Evolutionary conservation across 768 basidiomycete species (phyloP).

Genomic region (Boletus patriciae): DNA sequence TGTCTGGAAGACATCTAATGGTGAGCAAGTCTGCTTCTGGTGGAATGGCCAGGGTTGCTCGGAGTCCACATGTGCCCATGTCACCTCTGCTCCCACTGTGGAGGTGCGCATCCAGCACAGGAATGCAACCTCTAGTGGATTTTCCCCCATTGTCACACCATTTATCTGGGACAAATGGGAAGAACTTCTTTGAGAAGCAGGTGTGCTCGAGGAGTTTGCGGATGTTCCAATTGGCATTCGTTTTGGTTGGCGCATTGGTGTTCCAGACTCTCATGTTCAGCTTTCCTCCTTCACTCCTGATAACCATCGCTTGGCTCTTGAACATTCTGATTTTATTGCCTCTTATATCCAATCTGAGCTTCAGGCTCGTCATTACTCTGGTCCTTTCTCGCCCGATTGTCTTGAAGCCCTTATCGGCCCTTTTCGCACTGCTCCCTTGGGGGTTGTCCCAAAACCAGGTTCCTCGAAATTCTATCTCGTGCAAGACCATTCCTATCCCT

Average conservation of each 20-base stretch:
- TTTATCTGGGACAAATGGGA: slow-evolving; percentile 23
- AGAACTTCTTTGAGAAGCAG: background rate
- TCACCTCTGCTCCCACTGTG: background rate
- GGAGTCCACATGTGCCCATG: background rate
- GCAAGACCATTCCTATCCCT: slow-evolving; percentile 22
- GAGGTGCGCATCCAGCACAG: slow-evolving; percentile 14
- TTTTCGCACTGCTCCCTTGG: slow-evolving; percentile 42
- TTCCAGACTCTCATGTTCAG: background rate
- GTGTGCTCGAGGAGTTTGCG: background rate
- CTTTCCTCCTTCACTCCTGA: background rate
- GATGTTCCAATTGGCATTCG: background rate
- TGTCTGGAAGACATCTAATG: background rate
- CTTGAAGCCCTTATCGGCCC: slow-evolving; percentile 37
- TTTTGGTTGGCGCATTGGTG: background rate
- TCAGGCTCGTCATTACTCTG: slow-evolving; percentile 8
- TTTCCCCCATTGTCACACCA: slow-evolving; percentile 26
- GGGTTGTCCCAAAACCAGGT: slow-evolving; percentile 38
- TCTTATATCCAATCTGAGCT: slow-evolving; percentile 36
- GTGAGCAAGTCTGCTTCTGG: background rate
- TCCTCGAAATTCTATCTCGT: slow-evolving; percentile 29
- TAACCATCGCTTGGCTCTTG: background rate
- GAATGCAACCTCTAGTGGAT: slow-evolving; percentile 10
- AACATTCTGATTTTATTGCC: slow-evolving; percentile 24
- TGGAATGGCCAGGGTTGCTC: background rate
- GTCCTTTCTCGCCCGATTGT: background rate